Conservation (phyloP, 2,329 filamentous ascomycete species). For the Domatiomyces globalis region DNA sequence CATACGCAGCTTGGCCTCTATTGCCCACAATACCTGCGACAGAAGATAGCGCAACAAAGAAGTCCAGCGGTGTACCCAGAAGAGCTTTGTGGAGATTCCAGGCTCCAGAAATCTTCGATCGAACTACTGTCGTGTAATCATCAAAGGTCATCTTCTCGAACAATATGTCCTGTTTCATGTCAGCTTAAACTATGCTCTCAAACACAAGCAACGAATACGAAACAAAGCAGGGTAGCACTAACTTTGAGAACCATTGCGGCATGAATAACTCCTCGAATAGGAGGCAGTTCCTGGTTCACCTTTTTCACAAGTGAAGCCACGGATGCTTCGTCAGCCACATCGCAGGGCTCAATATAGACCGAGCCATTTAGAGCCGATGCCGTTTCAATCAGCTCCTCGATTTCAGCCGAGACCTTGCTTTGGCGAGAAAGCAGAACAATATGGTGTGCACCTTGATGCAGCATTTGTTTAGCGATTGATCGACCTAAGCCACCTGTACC, state of each 20-base stretch:
- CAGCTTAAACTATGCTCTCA: neutral
- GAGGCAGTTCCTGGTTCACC: slow-evolving; percentile 1
- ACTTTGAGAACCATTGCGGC: slow-evolving; percentile 14
- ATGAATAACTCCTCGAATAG: slow-evolving; percentile 14
- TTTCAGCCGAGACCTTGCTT: slow-evolving; percentile 10
- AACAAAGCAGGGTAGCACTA: neutral
- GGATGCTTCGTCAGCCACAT: slow-evolving; percentile 17
- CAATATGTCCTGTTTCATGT: slow-evolving; percentile 4
- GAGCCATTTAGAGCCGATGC: slow-evolving; percentile 10
- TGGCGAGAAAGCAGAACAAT: slow-evolving; percentile 21
- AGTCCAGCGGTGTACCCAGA: slow-evolving; percentile 18
- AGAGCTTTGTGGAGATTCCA: slow-evolving; percentile 16
- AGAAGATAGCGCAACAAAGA: slow-evolving; percentile 18
- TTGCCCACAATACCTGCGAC: slow-evolving; percentile 8
- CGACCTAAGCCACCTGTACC: slow-evolving; percentile 22
- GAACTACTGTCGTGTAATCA: slow-evolving; percentile 3
- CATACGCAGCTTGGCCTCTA: slow-evolving; percentile 11
- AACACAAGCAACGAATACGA: neutral
- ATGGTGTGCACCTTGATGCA: slow-evolving; percentile 18
- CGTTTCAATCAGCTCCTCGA: slow-evolving; percentile 10
- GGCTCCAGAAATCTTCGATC: slow-evolving; percentile 12
- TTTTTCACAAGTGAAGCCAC: slow-evolving; percentile 16
- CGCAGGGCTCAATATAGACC: neutral
- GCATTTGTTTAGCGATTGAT: slow-evolving; percentile 18
- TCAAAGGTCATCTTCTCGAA: slow-evolving; percentile 11